A percentile compares a stretch with the other conserved stretches of the same genome.
Evolutionary conservation across 768 basidiomycete genomes (phyloP).

Genomic region (Boletus pseudo-olivaceus): DNA sequence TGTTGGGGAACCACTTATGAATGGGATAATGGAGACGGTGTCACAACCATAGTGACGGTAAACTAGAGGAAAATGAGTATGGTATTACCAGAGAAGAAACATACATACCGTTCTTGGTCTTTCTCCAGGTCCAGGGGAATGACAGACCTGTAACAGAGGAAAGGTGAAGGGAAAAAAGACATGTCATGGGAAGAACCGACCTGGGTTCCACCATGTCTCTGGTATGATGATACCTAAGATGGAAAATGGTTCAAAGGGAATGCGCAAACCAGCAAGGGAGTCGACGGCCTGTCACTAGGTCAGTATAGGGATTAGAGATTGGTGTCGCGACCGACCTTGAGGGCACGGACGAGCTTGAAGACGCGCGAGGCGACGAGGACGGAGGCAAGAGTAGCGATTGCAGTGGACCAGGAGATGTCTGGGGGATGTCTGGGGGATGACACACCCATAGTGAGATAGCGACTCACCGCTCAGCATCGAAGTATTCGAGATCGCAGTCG

Average conservation of each 20-base stretch:
- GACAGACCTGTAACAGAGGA: conserved; percentile 3
- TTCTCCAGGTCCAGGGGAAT: conserved; percentile 26
- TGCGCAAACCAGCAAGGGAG: conserved; percentile 17
- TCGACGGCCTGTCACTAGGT: conserved; percentile 10
- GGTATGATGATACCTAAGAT: conserved; percentile 8
- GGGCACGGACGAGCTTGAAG: conserved; percentile 10
- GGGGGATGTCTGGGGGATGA: background rate
- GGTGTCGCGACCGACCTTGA: conserved; percentile 13
- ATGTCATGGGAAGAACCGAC: conserved; percentile 1
- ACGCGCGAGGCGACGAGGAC: conserved; percentile 9
- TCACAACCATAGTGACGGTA: conserved; percentile 17
- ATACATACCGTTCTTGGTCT: conserved; percentile 13
- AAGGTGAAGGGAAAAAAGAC: background rate
- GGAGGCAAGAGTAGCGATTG: background rate
- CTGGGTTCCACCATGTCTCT: conserved; percentile 20
- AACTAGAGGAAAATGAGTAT: conserved; percentile 10
- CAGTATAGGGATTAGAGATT: background rate
- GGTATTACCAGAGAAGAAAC: background rate
- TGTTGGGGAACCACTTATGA: conserved; percentile 14
- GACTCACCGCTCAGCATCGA: background rate
- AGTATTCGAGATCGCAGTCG: background rate
- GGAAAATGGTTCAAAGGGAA: conserved; percentile 20
- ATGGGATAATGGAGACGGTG: conserved; percentile 22
- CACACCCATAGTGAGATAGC: background rate
- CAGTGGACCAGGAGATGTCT: conserved; percentile 6